Evolutionary conservation across 2,329 filamentous ascomycete species (phyloP).

Genomic region (Xylariaceae sp.): DNA sequence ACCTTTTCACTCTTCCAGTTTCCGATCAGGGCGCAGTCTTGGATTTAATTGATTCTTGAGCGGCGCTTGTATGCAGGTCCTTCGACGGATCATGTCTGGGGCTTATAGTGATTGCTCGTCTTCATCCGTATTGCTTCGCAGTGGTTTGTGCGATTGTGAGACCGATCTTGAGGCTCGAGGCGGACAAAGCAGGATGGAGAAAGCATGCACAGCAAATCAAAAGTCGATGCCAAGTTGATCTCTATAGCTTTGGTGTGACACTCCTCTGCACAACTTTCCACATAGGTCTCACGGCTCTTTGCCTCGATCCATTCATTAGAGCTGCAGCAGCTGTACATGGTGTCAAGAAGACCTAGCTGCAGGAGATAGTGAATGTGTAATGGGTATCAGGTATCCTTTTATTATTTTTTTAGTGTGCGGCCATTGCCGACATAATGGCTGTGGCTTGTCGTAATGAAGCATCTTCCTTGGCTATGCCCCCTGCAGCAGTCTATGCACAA

Average conservation of each 20-base stretch:
- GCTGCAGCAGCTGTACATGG: too few species aligned
- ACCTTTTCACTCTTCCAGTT: neutral
- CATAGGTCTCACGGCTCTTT: slow-evolving; percentile 1
- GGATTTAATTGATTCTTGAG: slow-evolving; percentile 16
- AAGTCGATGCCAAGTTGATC: too few species aligned
- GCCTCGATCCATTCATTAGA: slow-evolving; percentile 6
- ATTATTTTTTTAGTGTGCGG: slow-evolving; percentile 1
- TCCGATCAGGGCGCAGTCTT: too few species aligned
- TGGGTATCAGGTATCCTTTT: too few species aligned
- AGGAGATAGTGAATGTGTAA: too few species aligned
- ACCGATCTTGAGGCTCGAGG: slow-evolving; percentile 1
- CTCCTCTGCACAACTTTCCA: neutral
- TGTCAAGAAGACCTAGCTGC: too few species aligned
- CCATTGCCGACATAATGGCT: neutral
- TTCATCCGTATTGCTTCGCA: too few species aligned
- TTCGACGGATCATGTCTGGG: neutral
- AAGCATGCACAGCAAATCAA: slow-evolving; percentile 9
- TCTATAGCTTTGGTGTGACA: neutral
- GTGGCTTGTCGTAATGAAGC: neutral
- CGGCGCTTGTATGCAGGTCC: slow-evolving; percentile 11
- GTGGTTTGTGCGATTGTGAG: too few species aligned
- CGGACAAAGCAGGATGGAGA: too few species aligned
- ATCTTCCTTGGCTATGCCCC: neutral
- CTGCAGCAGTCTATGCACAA: slow-evolving; percentile 1
- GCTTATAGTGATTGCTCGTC: neutral